Evolutionary conservation across 306 rosid genomes (phyloP), one percentile per base, ranked within the genome.

Genomic region (Trifolium pratense): DNA sequence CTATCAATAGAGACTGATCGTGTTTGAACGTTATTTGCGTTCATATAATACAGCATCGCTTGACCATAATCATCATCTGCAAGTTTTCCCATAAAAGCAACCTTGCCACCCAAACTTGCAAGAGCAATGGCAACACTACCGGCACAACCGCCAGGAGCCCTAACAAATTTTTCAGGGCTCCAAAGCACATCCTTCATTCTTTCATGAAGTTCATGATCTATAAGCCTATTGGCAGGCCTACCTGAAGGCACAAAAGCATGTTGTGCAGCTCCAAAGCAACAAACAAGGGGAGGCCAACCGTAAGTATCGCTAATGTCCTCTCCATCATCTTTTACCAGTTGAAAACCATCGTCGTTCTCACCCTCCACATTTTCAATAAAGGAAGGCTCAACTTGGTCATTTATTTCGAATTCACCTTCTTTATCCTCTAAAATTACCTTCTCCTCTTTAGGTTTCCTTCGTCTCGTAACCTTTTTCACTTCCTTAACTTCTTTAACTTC

Each of bases 221-320:
- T 16, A 60, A 94, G 92, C 84, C 98, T 84, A 74, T 91, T 91
- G 72, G 97, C 89, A 0, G 90, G 89, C 84, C 96, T 83, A 75
- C 96, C 98, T 0, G 95, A 89, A 62, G 95, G 95, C 85, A 94
- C 96, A 71, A 94, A 94, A 61, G 90, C 89, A 82, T 94, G 92
- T 26, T 89, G 98, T 5, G 89, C 95, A 26, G 97, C 88, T 75
- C 98, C 98, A 56, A 94, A 91, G 87, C 98, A 94, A 79, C 98
- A 94, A 42, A 94, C 95, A 76, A 94, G 98, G 36, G 97, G 97
- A 72, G 98, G 98, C 98, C 97, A 94, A 60, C 91, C 88, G 56
- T 91, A 91, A 9, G 96, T 81, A 60, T 34, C 70, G 60, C 97
- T 91, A 68, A 87, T 82, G 73, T 94, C 97, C 73, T 94, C 98